phyloP scores from a whole-genome alignment of 2,329 filamentous ascomycete genomes.

The Xenoacremonium recifei region DNA sequence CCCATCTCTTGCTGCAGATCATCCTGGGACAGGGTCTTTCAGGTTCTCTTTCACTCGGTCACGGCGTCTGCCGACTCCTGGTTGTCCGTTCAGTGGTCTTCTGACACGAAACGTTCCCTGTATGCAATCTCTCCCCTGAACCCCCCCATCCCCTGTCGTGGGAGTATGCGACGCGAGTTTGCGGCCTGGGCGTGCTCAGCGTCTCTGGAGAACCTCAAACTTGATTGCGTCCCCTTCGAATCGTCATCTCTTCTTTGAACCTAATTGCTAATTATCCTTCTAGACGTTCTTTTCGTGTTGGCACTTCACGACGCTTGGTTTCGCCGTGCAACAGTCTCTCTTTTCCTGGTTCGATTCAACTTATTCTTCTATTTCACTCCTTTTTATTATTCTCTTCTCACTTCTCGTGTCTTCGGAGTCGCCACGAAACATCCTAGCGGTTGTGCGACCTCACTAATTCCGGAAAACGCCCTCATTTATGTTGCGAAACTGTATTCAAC shows the following conservation, averaged over 20 bases:
- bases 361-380: slow-evolving; percentile 9
- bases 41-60: neutral
- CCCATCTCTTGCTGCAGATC: neutral
- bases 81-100: neutral
- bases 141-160: neutral
- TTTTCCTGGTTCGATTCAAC: slow-evolving; percentile 15
- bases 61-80: neutral
- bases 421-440: slow-evolving; percentile 15
- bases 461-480: slow-evolving; percentile 20
- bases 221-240: neutral
- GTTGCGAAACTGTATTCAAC: slow-evolving; percentile 19
- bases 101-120: neutral
- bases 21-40: neutral
- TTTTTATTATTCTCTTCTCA: slow-evolving; percentile 3
- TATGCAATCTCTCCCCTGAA: neutral
- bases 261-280: slow-evolving; percentile 11
- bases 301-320: slow-evolving; percentile 21
- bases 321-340: slow-evolving; percentile 21
- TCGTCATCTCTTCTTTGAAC: neutral
- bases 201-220: neutral
- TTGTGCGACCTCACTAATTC: slow-evolving; percentile 21
- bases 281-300: slow-evolving; percentile 15
- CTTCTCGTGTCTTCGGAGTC: slow-evolving; percentile 4
- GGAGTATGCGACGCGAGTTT: neutral
- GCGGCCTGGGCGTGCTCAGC: neutral